These are phyloP conservation scores for Epithele typhae DNA, from an alignment of 768 basidiomycete species.

Conservation along the genomic window DNA sequence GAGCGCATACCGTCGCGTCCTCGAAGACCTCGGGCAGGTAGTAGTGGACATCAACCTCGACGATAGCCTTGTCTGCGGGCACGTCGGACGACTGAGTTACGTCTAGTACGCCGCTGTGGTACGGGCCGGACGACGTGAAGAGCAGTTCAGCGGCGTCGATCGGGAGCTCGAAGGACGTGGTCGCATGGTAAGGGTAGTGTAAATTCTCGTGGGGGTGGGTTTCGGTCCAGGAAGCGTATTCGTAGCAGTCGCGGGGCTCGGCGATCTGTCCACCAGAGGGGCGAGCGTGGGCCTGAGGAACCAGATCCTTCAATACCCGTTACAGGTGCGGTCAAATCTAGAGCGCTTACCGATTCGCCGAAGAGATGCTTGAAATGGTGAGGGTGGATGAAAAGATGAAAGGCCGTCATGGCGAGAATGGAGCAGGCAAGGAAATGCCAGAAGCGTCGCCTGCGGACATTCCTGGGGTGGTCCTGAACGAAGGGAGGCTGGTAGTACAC, in stretches of 20 bases:
- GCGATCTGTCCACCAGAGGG: no score
- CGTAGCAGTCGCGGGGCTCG: no score
- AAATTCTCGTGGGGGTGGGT: no score
- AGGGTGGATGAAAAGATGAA: slow-evolving; percentile 1
- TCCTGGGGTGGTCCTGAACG: slow-evolving; percentile 2
- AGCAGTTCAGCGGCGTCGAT: slow-evolving; percentile 9
- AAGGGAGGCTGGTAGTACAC: slow-evolving; percentile 2
- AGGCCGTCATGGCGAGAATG: slow-evolving; percentile 1
- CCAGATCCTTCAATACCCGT: no score
- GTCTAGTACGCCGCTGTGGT: slow-evolving; percentile 12
- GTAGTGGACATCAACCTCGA: slow-evolving; percentile 19
- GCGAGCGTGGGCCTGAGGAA: no score
- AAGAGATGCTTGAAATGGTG: no score
- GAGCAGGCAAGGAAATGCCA: slow-evolving; percentile 10
- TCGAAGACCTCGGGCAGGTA: slow-evolving; percentile 1
- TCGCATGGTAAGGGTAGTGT: slow-evolving; percentile 4
- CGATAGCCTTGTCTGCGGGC: slow-evolving; percentile 9
- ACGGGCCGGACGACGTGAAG: slow-evolving; percentile 4
- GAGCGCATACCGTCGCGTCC: slow-evolving; percentile 19
- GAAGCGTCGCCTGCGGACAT: slow-evolving; percentile 12
- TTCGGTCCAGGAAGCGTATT: no score
- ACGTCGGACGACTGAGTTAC: slow-evolving; percentile 4
- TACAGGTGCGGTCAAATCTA: no score
- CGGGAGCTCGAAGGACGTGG: slow-evolving; percentile 12
- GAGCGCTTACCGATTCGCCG: no score